Conservation (phyloP, 2,329 filamentous ascomycete species). For the Monilinia laxa region DNA sequence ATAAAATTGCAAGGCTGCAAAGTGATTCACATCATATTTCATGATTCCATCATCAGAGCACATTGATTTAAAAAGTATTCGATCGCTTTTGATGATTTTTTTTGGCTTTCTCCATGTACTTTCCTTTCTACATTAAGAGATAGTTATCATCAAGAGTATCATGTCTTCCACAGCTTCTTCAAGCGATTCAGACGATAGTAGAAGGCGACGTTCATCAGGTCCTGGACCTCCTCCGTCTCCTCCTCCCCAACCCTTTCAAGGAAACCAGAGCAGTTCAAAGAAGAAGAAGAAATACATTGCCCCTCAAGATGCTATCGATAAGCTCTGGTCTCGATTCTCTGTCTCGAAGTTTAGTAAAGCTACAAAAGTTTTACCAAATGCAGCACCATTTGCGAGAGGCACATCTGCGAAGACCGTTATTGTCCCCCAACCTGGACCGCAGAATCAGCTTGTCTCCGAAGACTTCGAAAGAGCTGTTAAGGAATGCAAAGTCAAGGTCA, state of each 20-base stretch:
- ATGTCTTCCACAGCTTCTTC: constrained; percentile 30
- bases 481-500: constrained; percentile 65
- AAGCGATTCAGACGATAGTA: constrained; percentile 31
- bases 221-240: constrained; percentile 21
- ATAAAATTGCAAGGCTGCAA: constrained; percentile 8
- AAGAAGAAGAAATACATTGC: constrained; percentile 58
- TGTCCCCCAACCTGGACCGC: constrained; percentile 44
- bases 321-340: constrained; percentile 63
- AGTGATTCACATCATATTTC: neutral
- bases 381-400: constrained; percentile 43
- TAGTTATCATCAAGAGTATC: neutral
- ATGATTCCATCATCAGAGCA: neutral
- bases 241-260: constrained; percentile 15
- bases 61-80: neutral
- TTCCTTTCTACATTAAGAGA: neutral
- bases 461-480: constrained; percentile 70
- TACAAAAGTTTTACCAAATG: constrained; percentile 63
- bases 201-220: constrained; percentile 4
- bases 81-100: neutral
- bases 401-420: constrained; percentile 22
- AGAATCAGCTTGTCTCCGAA: constrained; percentile 59
- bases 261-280: constrained; percentile 38
- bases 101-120: no score
- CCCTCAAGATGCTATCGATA: constrained; percentile 65
- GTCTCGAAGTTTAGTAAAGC: constrained; percentile 64